Percentiles rank a stretch among this genome's conserved stretches.
phyloP scores from a whole-genome alignment of 225 moss, liverwort and hornwort genomes.

The Bryum argenteum region DNA sequence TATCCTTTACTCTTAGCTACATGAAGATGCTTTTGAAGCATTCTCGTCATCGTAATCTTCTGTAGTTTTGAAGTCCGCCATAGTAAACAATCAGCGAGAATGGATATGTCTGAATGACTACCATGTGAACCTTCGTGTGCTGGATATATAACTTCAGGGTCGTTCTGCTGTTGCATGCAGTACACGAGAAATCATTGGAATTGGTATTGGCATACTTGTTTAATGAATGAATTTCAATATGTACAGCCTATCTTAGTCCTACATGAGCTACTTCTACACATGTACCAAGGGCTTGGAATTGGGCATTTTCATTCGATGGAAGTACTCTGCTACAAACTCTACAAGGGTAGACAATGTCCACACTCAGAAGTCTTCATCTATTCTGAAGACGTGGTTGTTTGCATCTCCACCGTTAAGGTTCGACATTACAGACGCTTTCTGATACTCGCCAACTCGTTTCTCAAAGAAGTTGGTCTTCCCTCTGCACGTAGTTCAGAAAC shows the following conservation, averaged over 20 bases:
- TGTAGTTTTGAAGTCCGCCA: too few species aligned
- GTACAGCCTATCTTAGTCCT: neutral
- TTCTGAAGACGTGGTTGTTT: conserved; percentile 76
- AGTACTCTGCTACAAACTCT: neutral
- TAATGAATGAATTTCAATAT: conserved; percentile 7
- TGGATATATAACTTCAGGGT: too few species aligned
- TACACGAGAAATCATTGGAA: neutral
- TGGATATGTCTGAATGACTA: too few species aligned
- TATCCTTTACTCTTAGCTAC: too few species aligned
- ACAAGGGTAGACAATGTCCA: neutral
- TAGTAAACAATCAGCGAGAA: too few species aligned
- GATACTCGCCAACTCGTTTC: conserved; percentile 89
- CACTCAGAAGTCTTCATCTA: conserved; percentile 74
- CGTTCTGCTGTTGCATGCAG: too few species aligned
- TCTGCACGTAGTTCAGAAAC: conserved; percentile 42
- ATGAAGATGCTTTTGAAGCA: too few species aligned
- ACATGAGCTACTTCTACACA: neutral
- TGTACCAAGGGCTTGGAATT: neutral
- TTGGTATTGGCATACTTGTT: neutral
- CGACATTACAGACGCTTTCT: conserved; percentile 85
- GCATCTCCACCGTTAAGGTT: conserved; percentile 50
- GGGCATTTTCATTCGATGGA: neutral
- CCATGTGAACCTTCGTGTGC: too few species aligned
- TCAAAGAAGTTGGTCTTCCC: conserved; percentile 95
- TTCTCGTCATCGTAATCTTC: too few species aligned